Evolutionary conservation across 75 land plant species (phyloP), one percentile per base, ranked within the genome.

Genomic region (Pinus albicaulis): DNA sequence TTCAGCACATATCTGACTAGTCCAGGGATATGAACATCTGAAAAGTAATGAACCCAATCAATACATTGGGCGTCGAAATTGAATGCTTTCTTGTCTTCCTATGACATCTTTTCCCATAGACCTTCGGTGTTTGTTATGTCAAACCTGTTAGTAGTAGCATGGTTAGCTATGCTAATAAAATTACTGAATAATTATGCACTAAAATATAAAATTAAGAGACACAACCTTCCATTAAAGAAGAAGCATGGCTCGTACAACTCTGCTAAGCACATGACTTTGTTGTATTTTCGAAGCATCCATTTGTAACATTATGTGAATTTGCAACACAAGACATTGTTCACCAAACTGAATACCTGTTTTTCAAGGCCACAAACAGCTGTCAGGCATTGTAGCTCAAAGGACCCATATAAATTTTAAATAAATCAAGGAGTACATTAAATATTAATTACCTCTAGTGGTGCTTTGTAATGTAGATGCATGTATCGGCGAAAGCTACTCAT

Each of bases 11-110:
- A 75, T 63, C 83, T 86, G 17, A 91, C 64, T 1, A 92, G 34
- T 22, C 94, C 94, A 28, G 98, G 92, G 74, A 92, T 73, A 74
- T 94, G 94, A 61, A 85, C 68, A 31, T 88, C 77, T 57, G 79
- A 74, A 56, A 90, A 76, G 82, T 94, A 92, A 44, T 88, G 83
- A 2, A 82, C 85, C 98, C 98, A 94, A 41, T 94, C 77, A 31
- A 94, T 83, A 10, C 65, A 28, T 36, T 89, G 81, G 1, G 91
- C 85, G 76, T 89, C 90, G 28, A 90, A 94, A 17, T 70, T 76
- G 57, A 94, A 87, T 14, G 24, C n/a, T 31, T 76, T 62, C 23
- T 31, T 74, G 75, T 80, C 86, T 60, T 34, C 70, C 34, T 34
- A 7, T 7, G 70, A 66, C 0, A 34, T 3, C 20, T 7, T 44